Evolutionary conservation across 1,284 basidiomycete genomes (phyloP).

Genomic region (Moesziomyces antarcticus): DNA sequence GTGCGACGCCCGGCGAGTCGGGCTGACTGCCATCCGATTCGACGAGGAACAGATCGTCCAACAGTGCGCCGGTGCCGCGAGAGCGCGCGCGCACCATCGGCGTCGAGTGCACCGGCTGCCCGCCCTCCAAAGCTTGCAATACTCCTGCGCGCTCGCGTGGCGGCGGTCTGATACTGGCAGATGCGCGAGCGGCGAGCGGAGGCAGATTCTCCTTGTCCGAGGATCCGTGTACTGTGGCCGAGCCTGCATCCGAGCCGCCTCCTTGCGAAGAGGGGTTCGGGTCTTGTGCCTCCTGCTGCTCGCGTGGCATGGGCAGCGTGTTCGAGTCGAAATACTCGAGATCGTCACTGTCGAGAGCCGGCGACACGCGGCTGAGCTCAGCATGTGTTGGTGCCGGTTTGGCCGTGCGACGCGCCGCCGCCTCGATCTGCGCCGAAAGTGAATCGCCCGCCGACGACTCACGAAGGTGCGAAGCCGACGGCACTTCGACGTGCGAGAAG

Average conservation of each 20-base stretch:
- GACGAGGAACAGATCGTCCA: constrained; percentile 20
- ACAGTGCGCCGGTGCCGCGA: background rate
- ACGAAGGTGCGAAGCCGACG: background rate
- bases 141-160: constrained; percentile 10
- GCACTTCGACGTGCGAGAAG: constrained; percentile 7
- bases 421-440: constrained; percentile 16
- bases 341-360: constrained; percentile 27
- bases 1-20: constrained; percentile 30
- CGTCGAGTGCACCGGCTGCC: constrained; percentile 28
- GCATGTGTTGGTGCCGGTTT: constrained; percentile 4
- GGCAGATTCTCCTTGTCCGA: constrained; percentile 48
- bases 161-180: background rate
- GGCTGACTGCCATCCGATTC: constrained; percentile 9
- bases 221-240: constrained; percentile 16
- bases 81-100: constrained; percentile 6
- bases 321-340: constrained; percentile 33
- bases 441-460: background rate
- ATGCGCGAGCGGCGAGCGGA: constrained; percentile 7
- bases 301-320: background rate
- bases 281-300: constrained; percentile 1
- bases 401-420: constrained; percentile 2
- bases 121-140: constrained; percentile 6
- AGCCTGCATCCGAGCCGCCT: background rate
- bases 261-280: background rate
- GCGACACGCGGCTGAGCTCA: constrained; percentile 22